Conservation (phyloP, 2,329 filamentous ascomycete genomes). For the Onygenales sp. region DNA sequence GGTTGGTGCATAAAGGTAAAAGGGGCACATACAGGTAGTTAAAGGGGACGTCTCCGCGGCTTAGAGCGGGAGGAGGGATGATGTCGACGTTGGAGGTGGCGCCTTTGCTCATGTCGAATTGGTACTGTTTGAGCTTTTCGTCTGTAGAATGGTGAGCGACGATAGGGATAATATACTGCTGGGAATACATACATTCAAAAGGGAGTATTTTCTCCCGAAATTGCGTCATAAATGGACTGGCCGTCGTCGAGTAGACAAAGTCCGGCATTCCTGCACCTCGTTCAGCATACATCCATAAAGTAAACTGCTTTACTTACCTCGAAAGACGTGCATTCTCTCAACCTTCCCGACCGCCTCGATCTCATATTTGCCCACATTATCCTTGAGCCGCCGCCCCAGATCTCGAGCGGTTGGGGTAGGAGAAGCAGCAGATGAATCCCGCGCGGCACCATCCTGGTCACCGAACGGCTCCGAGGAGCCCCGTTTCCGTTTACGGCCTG, state of each 20-base stretch:
- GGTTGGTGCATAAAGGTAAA: slow-evolving; percentile 15
- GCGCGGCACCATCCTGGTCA: slow-evolving; percentile 30
- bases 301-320: slow-evolving; percentile 41
- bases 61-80: slow-evolving; percentile 70
- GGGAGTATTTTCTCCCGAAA: slow-evolving; percentile 63
- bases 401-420: slow-evolving; percentile 38
- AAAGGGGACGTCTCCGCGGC: slow-evolving; percentile 64
- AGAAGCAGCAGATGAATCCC: slow-evolving; percentile 22
- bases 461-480: slow-evolving; percentile 61
- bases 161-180: not conserved
- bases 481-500: slow-evolving; percentile 74
- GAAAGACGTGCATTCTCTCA: slow-evolving; percentile 75
- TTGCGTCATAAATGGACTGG: slow-evolving; percentile 59
- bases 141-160: slow-evolving; percentile 26
- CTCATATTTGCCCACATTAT: slow-evolving; percentile 59
- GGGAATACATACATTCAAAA: slow-evolving; percentile 50
- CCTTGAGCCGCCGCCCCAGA: slow-evolving; percentile 55
- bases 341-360: slow-evolving; percentile 64
- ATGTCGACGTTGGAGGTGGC: slow-evolving; percentile 55
- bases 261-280: slow-evolving; percentile 57
- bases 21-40: slow-evolving; percentile 40
- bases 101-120: slow-evolving; percentile 55
- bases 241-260: slow-evolving; percentile 68
- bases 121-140: slow-evolving; percentile 54
- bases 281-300: not conserved